Evolutionary conservation across 2,329 filamentous ascomycete species (phyloP), one percentile per base, ranked within the genome.

Genomic region (Ophiostoma piceae): DNA sequence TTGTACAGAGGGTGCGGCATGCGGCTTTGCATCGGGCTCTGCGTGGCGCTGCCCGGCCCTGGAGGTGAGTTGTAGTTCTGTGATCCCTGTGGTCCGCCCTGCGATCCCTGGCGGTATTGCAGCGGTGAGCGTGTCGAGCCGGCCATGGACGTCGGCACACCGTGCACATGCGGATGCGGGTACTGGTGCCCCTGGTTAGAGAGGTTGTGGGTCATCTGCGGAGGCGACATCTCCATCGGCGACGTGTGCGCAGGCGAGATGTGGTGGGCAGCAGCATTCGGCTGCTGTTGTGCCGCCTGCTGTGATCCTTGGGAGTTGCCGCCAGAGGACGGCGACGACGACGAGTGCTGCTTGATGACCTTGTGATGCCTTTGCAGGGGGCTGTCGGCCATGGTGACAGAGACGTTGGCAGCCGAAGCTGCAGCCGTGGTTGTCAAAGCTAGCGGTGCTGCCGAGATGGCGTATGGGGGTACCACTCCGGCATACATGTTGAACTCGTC

Each of bases 181-280:
- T 65, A 14, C 19, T 57, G 51, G 22, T 26, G 43, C 11, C 62
- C 47, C 37, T 16, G 22, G 47, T 37, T 1, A 41, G 8, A 16
- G 22, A 37, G 11, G 35, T 62, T 14, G 68, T 35, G 19, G 62
- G 35, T 9, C 1, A 39, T 47, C 9, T 57, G 67, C 8, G 43
- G 41, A 26, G 67, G 65, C 35, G 67, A 69, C 22, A 51, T 51
- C 2, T 41, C n/a, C 54, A 67, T 37, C 0, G 71, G 69, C 3
- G 71, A 70, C 26, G 68, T 68, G n/a, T 71, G 66, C 68, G 69
- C 68, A 14, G 71, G 69, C 37, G 71, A 71, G 16, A 67, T 60
- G 7, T 70, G 26, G 26, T 37, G 62, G 39, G 47, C 66, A 12
- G 29, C 51, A 47, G 6, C 19, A 19, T 1, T 14, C 3, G 19